Base-by-base conservation (phyloP, 768 basidiomycete genomes). In the Cystofilobasidium bisporidii region DNA sequence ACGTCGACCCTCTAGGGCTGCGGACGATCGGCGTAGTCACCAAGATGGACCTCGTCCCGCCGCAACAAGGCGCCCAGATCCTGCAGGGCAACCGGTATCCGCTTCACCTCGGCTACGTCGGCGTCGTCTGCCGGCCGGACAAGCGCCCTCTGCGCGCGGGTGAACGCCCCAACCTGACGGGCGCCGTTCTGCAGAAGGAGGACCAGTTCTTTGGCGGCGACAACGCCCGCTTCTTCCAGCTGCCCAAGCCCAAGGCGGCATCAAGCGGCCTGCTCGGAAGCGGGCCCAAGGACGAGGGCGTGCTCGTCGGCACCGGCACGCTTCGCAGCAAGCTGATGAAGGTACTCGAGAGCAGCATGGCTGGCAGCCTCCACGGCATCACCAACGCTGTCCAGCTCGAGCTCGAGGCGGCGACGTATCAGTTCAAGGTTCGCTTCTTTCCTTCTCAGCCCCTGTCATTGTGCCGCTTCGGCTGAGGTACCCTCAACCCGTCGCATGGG, bases 1-100 rank as follows among this genome's bases (percentile, higher is more conserved):
- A 88, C 71, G 89, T 98, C 4, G 96, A 99, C 74, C 94, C 94
- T 3, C 80, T 99, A 20, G 96, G 96, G 20, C 80, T 93, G 64
- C 85, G 96, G 30, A 99, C 96, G 1, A 92, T 99, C 71, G 96
- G 96, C 33, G 96, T 99, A 20, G 83, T 99, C 50, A 99, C 96
- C 26, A 99, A 99, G 82, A 97, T 99, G 96, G 96, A 99, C 76
- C 81, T 99, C 40, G 91, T 99, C 22, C 81, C 86, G 47, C 84
- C 94, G 3, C 87, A 89, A 63, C 82, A 86, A 69, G 96, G 94
- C 15, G 88, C 86, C 0, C 71, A 76, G 40, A 91, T 98, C 68
- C 80, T 99, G 17, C 79, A 84, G 20, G 92, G 92, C 0, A 92
- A 94, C 74, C 82, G 91, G 61, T 99, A 99, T 74, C 96, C 96